phyloP scores from a whole-genome alignment of 225 moss, liverwort and hornwort species.

The Bryoerythrophyllum caledonicum region DNA sequence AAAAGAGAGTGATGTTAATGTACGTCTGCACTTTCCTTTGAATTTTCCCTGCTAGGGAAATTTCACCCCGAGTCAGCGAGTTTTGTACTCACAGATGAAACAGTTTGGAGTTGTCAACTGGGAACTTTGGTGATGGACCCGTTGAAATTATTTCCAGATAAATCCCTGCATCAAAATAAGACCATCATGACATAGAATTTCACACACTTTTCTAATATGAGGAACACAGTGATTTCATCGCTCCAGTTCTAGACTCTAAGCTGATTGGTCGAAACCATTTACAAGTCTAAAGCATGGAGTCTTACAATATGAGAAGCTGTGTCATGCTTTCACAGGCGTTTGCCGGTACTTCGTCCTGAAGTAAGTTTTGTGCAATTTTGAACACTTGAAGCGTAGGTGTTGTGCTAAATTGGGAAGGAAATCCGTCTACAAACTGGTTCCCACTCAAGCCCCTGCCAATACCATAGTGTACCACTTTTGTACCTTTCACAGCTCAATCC shows the following conservation, averaged over 20 bases:
- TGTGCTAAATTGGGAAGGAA: background rate
- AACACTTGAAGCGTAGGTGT: background rate
- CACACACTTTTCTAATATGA: background rate
- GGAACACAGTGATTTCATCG: background rate
- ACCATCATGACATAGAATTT: background rate
- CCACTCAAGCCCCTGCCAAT: constrained; percentile 34
- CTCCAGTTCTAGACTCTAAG: background rate
- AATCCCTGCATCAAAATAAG: background rate
- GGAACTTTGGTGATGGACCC: background rate
- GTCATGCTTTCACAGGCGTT: background rate
- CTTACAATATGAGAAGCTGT: background rate
- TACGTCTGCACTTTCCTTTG: too few species aligned
- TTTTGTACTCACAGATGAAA: background rate
- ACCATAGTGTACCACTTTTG: too few species aligned
- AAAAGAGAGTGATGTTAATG: background rate
- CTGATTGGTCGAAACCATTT: background rate
- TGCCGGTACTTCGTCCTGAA: background rate
- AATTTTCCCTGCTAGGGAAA: too few species aligned
- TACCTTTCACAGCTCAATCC: too few species aligned
- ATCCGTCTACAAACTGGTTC: constrained; percentile 20
- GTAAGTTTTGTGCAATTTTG: background rate
- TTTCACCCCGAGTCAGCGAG: background rate
- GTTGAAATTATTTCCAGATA: background rate
- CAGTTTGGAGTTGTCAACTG: background rate
- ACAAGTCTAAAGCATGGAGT: background rate